phyloP scores from a whole-genome alignment of 352 stramenopile genomes.

The Phytophthora pinifolia region DNA sequence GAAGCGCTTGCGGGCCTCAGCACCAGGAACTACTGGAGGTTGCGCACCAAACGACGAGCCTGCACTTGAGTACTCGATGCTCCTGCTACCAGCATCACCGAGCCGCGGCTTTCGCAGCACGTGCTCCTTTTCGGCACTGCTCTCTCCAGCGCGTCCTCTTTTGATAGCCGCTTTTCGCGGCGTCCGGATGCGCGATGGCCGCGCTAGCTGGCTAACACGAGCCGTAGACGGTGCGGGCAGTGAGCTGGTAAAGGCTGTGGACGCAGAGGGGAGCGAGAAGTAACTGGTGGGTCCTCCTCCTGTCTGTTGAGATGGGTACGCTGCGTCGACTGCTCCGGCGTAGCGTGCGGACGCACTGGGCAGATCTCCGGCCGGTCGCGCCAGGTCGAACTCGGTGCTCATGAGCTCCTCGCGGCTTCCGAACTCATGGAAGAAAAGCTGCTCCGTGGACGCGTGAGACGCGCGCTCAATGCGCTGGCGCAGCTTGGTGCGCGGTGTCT shows the following conservation, averaged over 20 bases:
- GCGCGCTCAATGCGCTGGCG: constrained; percentile 52
- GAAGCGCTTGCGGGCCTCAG: constrained; percentile 20
- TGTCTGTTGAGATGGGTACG: constrained; percentile 7
- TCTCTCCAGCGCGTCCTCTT: constrained; percentile 43
- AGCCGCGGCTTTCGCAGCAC: constrained; percentile 56
- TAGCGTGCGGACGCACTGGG: constrained; percentile 12
- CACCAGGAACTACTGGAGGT: constrained; percentile 1
- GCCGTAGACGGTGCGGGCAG: constrained; percentile 25
- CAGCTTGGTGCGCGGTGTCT: constrained; percentile 41
- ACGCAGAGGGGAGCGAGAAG: constrained; percentile 18
- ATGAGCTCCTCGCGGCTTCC: constrained; percentile 51
- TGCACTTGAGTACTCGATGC: constrained; percentile 18
- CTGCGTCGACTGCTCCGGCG: background rate
- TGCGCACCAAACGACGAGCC: constrained; percentile 11
- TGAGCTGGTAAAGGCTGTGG: constrained; percentile 32
- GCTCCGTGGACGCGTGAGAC: constrained; percentile 41
- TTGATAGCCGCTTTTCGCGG: constrained; percentile 66
- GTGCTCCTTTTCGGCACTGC: constrained; percentile 53
- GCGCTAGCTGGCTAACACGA: constrained; percentile 43
- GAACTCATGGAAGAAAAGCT: constrained; percentile 74
- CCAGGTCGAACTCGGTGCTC: constrained; percentile 43
- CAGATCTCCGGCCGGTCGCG: constrained; percentile 15
- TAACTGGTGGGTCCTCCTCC: constrained; percentile 11
- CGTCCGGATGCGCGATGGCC: constrained; percentile 45
- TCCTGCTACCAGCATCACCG: constrained; percentile 21